Evolutionary conservation across 1,284 basidiomycete species (phyloP), one percentile per base, ranked within the genome.

Genomic region (Boletus semigastroideus): DNA sequence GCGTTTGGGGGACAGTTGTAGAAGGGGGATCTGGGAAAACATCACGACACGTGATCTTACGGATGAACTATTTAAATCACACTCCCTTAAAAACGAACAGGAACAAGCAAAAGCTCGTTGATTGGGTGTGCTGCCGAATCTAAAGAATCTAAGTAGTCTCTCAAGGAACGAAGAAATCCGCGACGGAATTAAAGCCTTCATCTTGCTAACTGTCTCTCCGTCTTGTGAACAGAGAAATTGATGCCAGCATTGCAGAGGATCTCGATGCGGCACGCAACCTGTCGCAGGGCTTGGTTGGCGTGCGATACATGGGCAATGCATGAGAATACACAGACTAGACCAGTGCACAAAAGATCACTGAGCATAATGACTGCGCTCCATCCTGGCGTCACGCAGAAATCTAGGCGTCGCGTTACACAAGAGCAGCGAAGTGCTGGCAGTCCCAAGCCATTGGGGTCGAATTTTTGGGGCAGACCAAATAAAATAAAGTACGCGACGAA

Each of bases 1-100:
- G 85, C 64, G 84, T 90, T 42, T 77, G 90, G 67, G 82, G 71
- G 30, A 43, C 55, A 2, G 51, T 48, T n/a, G 25, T 78, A 61
- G 19, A 8, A 10, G n/a, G 7, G 42, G 19, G 17, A 20, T 28
- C 10, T 28, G 6, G 16, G 42, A 19, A 13, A 6, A 34, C 14
- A 27, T 14, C 19, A 4, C 8, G 22, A 22, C 13, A 50, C 9
- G 5, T 11, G 25, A 41, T 16, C 22, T 16, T 10, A 25, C 14
- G 16, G 22, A 22, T 41, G 17, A 7, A 14, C 4, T 10, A 41
- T 41, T 16, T 25, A 41, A 6, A n/a, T n/a, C n/a, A n/a, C n/a
- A n/a, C n/a, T n/a, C n/a, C n/a, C n/a, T n/a, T n/a, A n/a, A n/a
- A n/a, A n/a, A n/a, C n/a, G n/a, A n/a, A n/a, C n/a, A n/a, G n/a